Conservation (phyloP, 1,139 yeast species). For the Geotrichum macrosporum region DNA sequence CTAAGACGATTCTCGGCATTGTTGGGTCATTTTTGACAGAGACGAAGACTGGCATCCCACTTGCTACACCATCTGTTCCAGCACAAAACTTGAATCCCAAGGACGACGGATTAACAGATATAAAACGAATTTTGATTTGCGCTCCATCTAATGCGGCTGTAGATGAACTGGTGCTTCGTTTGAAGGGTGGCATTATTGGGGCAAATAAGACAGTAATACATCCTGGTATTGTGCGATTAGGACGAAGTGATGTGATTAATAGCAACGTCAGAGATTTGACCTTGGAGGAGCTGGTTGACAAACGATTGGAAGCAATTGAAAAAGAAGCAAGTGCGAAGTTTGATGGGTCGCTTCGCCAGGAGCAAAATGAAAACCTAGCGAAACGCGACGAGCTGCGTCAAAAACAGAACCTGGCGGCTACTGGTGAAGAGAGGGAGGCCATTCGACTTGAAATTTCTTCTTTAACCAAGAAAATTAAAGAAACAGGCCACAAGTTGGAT, state of each 20-base stretch:
- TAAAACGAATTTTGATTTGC: constrained; percentile 69
- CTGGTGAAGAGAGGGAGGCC: constrained; percentile 27
- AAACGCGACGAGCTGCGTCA: constrained; percentile 51
- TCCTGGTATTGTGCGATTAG: constrained; percentile 82
- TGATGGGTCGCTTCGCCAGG: constrained; percentile 49
- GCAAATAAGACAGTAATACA: constrained; percentile 52
- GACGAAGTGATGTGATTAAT: constrained; percentile 85
- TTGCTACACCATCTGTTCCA: constrained; percentile 30
- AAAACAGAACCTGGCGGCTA: constrained; percentile 35
- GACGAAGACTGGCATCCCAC: constrained; percentile 36
- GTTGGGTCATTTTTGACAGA: constrained; percentile 68
- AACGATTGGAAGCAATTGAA: constrained; percentile 49
- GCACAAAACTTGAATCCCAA: constrained; percentile 39
- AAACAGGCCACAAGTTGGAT: constrained; percentile 67
- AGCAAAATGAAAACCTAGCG: constrained; percentile 49
- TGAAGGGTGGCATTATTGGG: constrained; percentile 62
- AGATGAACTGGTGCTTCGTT: constrained; percentile 87
- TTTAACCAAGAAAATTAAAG: constrained; percentile 57
- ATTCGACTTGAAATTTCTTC: constrained; percentile 41
- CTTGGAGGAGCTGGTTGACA: constrained; percentile 80
- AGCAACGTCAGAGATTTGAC: constrained; percentile 77
- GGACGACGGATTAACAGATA: constrained; percentile 28
- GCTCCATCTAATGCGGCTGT: constrained; percentile 99
- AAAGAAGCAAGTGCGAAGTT: constrained; percentile 37
- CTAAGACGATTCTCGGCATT: constrained; percentile 90